Evolutionary conservation across 2,329 filamentous ascomycete species (phyloP), one percentile per base, ranked within the genome.

Genomic region (Talaromyces amestolkiae): DNA sequence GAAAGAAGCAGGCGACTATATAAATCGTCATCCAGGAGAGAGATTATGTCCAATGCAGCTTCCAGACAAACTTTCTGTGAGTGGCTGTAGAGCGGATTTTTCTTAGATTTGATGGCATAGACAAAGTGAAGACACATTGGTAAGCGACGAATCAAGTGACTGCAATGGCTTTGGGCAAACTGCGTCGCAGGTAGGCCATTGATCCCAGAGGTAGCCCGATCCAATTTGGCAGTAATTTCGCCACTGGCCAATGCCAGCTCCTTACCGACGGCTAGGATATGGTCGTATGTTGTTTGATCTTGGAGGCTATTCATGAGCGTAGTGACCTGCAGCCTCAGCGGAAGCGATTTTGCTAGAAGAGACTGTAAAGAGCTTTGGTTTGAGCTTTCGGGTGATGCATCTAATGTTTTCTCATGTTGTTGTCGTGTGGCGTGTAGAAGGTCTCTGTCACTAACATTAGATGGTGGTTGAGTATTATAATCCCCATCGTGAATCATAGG

Each of bases 291-390:
- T 0, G 69, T 62, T 51, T 70, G 67, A 11, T 69, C 64, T n/a
- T 68, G 68, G 24, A 73, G 58, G 19, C 66, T 68, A 54, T 73
- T 72, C 10, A 73, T 69, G 3, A 69, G n/a, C 17, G 54, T 69
- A 5, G 60, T 60, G 3, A 56, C 65, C 11, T 54, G 31, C 19
- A 81, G 73, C 8, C 79, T 77, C 6, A 73, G 63, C 1, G 77
- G 72, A 7, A 79, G 70, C 0, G 73, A 78, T 35, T 72, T 74
- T 5, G 76, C 73, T 2, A 81, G 70, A 2, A 75, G 72, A 31
- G 75, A 73, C 4, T 75, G 69, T 3, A 77, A 67, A 0, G 78
- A 79, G 8, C 70, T 69, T 41, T 77, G 72, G 1, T 78, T 80
- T 24, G 73, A 74, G 0, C 68, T 61, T 1, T 67, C 51, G 0